Percentiles rank a stretch among this genome's conserved stretches.
Conservation (phyloP, 2,329 filamentous ascomycete species). For the Coleophoma cylindrospora region DNA sequence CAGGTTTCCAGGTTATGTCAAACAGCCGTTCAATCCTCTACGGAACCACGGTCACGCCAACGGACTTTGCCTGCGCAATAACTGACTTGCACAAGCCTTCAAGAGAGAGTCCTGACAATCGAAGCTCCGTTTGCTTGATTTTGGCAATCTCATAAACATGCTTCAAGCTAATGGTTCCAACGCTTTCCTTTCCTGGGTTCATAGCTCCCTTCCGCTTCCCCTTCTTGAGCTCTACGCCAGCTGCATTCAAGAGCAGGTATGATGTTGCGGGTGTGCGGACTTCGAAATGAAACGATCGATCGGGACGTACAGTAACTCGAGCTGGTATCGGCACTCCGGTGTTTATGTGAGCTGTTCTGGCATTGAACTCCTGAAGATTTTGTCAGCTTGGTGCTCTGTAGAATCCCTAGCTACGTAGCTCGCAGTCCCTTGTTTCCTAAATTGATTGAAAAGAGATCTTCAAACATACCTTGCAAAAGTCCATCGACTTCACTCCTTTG, state of each 20-base stretch:
- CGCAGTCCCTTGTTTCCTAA: too few species aligned
- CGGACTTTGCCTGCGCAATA: slow-evolving; percentile 70
- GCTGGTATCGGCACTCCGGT: slow-evolving; percentile 84
- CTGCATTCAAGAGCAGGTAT: slow-evolving; percentile 80
- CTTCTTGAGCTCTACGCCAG: slow-evolving; percentile 64
- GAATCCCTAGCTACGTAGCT: too few species aligned
- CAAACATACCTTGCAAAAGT: slow-evolving; percentile 86
- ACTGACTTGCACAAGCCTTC: slow-evolving; percentile 69
- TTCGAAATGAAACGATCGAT: slow-evolving; percentile 90
- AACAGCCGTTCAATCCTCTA: slow-evolving; percentile 26
- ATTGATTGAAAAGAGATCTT: too few species aligned
- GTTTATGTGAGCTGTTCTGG: slow-evolving; percentile 78
- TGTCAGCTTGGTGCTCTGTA: slow-evolving; percentile 3
- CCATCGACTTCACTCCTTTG: slow-evolving; percentile 98
- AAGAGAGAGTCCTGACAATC: slow-evolving; percentile 66
- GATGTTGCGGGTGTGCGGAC: slow-evolving; percentile 92
- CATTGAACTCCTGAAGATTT: slow-evolving; percentile 87
- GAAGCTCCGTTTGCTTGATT: slow-evolving; percentile 80
- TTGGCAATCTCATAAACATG: slow-evolving; percentile 97
- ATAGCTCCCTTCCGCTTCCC: slow-evolving; percentile 76
- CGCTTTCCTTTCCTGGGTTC: slow-evolving; percentile 68
- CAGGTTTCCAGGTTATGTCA: neutral
- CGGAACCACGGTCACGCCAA: slow-evolving; percentile 67
- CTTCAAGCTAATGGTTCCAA: slow-evolving; percentile 88
- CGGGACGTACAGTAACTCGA: slow-evolving; percentile 84